phyloP scores from a whole-genome alignment of 768 basidiomycete species.

The Pulveroboletus sp. region DNA sequence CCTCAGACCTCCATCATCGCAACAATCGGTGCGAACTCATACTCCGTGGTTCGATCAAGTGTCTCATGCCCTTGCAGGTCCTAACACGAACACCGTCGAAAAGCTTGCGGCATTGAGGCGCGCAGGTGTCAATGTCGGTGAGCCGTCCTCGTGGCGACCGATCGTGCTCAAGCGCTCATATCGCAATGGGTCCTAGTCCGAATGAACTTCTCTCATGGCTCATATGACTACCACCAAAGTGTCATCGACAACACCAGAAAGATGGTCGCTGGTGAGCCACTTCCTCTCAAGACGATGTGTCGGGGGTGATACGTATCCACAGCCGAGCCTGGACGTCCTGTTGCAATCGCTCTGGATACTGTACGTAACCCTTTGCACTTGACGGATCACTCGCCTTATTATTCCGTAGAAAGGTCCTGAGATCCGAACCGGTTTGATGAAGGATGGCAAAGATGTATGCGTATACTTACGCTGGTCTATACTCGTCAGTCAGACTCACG shows the following conservation, averaged over 20 bases:
- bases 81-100: conserved; percentile 90
- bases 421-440: conserved; percentile 95
- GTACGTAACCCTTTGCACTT: conserved; percentile 40
- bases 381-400: conserved; percentile 4
- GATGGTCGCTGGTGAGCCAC: conserved; percentile 64
- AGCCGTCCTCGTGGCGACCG: conserved; percentile 29
- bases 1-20: conserved; percentile 93
- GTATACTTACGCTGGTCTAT: conserved; percentile 6
- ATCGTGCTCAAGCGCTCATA: conserved; percentile 4
- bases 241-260: conserved; percentile 97
- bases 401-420: conserved; percentile 89
- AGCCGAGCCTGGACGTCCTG: conserved; percentile 75
- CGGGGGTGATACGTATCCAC: conserved; percentile 3
- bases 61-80: conserved; percentile 48
- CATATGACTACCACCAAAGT: conserved; percentile 97
- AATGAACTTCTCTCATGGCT: conserved; percentile 99
- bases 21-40: conserved; percentile 72
- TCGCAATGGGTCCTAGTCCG: conserved; percentile 57
- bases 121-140: conserved; percentile 97
- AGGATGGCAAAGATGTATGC: conserved; percentile 79
- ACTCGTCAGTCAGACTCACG: conserved; percentile 3
- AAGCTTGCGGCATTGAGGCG: conserved; percentile 78
- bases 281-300: background rate
- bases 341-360: conserved; percentile 97
- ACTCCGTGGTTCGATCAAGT: background rate